phyloP scores from a whole-genome alignment of 148 eudicot species.

The Nepenthes mirabilis region DNA sequence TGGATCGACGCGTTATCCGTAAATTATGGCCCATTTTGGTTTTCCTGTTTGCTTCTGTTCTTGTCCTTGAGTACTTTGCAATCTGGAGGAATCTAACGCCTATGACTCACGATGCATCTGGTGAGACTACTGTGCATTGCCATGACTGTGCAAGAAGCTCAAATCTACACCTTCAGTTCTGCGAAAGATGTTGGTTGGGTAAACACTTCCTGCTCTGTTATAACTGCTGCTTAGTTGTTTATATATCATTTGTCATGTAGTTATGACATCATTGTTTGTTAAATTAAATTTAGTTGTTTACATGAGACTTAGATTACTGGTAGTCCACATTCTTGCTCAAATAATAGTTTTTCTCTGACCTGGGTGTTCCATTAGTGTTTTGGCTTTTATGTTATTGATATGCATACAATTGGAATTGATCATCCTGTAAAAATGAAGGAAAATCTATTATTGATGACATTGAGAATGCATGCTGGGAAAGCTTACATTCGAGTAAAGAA shows the following conservation, averaged over 20 bases:
- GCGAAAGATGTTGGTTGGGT: conserved; percentile 91
- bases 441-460: no score
- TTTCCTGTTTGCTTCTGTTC: conserved; percentile 61
- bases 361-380: no score
- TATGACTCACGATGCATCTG: conserved; percentile 13
- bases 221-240: conserved; percentile 1
- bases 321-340: not conserved
- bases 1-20: conserved; percentile 62
- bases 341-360: not conserved
- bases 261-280: no score
- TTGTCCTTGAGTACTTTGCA: conserved; percentile 72
- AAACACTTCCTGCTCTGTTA: conserved; percentile 11
- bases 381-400: no score
- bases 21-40: conserved; percentile 77
- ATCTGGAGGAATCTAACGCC: conserved; percentile 59
- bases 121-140: conserved; percentile 38
- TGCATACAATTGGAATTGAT: no score
- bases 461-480: no score
- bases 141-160: conserved; percentile 87
- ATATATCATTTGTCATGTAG: not conserved
- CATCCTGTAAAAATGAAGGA: no score
- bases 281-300: no score
- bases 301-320: not conserved
- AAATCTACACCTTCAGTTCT: conserved; percentile 45
- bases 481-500: no score